Base-by-base conservation (phyloP, 2,329 filamentous ascomycete genomes). In the Colletotrichum magnum region DNA sequence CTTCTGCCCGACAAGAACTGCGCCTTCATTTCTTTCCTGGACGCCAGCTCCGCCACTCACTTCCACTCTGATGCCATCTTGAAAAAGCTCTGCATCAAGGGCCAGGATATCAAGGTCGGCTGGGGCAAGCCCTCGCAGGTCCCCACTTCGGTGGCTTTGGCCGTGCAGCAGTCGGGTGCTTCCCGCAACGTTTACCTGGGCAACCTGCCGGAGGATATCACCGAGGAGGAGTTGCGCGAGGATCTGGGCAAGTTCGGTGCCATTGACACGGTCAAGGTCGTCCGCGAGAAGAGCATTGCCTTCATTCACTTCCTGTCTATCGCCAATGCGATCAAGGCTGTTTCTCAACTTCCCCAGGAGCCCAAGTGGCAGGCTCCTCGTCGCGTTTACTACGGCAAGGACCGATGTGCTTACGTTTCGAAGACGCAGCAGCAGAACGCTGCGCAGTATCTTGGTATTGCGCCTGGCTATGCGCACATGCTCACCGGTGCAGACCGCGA, bases 371-470 rank as follows among this genome's bases (percentile, higher is more conserved):
- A 98, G 81, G 89, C 94, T 9, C 96, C 96, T 60, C 93, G 94
- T 73, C 93, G 96, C 61, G 96, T 99, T 12, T 98, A 97, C 87
- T 99, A 99, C 77, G 96, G 96, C 81, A 99, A 99, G 86, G 96
- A 99, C 80, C 90, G 96, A 71, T 99, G 96, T 77, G 96, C 96
- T 18, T 99, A 99, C 77, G 95, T 99, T 60, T 99, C 96, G 69
- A 99, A 99, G 88, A 99, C 96, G 0, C 96, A 99, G 83, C 96
- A 99, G 84, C 96, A 99, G 83, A 99, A 99, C 76, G 96, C 96
- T 7, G 96, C 96, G 41, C 96, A 99, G 82, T 99, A 98, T 79
- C 88, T 99, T 26, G 96, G 96, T 64, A 99, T 99, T 76, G 94
- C 96, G 21, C 96, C 96, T 45, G 95, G 95, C 32, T 98, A 98